Conservation (phyloP, 2,329 filamentous ascomycete species). For the Xylaria digitata region DNA sequence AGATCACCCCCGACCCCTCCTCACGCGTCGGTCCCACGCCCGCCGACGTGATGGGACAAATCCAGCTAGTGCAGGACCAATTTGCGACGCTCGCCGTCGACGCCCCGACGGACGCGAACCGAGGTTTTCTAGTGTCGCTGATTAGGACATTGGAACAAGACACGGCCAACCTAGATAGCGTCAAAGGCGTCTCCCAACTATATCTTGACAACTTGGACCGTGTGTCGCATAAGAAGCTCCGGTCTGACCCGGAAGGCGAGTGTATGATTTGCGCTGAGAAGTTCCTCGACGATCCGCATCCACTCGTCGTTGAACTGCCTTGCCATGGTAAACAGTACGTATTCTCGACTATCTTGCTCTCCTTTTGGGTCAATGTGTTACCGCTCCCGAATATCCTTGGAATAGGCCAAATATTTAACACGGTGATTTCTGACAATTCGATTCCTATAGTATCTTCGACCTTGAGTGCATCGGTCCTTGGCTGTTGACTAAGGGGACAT, state of each 20-base stretch:
- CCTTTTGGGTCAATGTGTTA: not conserved
- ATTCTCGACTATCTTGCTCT: not conserved
- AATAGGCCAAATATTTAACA: not conserved
- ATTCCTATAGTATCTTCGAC: slow-evolving; percentile 60
- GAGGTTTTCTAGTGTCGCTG: slow-evolving; percentile 62
- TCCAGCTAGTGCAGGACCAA: slow-evolving; percentile 70
- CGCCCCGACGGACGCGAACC: slow-evolving; percentile 62
- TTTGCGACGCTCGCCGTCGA: slow-evolving; percentile 62
- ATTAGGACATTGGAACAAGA: slow-evolving; percentile 60
- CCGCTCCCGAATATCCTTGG: not conserved
- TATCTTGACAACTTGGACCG: slow-evolving; percentile 71
- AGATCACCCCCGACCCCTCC: slow-evolving; percentile 60
- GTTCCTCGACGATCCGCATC: slow-evolving; percentile 71
- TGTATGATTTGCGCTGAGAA: slow-evolving; percentile 73
- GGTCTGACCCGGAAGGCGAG: slow-evolving; percentile 57
- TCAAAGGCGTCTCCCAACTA: slow-evolving; percentile 67
- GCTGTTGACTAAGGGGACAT: slow-evolving; percentile 72
- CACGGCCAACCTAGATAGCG: slow-evolving; percentile 61
- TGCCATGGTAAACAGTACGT: slow-evolving; percentile 64
- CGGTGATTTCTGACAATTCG: not conserved
- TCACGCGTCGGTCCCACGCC: slow-evolving; percentile 70
- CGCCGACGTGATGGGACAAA: slow-evolving; percentile 67
- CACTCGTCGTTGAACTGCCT: slow-evolving; percentile 72
- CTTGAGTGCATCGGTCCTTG: slow-evolving; percentile 76
- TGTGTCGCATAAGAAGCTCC: slow-evolving; percentile 63